These are phyloP conservation scores for Lachnellula subtilissima DNA, from an alignment of 2,329 filamentous ascomycete species.

Conservation along the genomic window DNA sequence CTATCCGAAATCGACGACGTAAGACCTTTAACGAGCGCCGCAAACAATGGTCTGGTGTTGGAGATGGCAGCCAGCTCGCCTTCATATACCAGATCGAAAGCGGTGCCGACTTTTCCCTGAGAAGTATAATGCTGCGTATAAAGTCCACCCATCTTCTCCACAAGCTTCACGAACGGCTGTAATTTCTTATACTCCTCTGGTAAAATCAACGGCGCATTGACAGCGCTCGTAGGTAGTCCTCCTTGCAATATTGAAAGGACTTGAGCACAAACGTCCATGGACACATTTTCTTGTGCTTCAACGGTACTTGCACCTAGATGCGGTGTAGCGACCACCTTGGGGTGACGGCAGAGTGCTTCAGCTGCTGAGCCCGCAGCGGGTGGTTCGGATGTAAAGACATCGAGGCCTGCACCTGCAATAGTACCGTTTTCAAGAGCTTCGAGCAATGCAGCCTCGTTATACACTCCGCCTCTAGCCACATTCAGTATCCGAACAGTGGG, in stretches of 20 bases:
- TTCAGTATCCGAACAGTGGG: slow-evolving; percentile 69
- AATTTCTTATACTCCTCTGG: slow-evolving; percentile 75
- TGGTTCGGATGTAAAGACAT: slow-evolving; percentile 76
- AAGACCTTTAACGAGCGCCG: slow-evolving; percentile 73
- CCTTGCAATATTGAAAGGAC: slow-evolving; percentile 69
- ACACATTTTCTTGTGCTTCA: slow-evolving; percentile 81
- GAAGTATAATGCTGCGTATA: slow-evolving; percentile 71
- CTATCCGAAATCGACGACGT: slow-evolving; percentile 63
- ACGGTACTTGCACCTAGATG: slow-evolving; percentile 76
- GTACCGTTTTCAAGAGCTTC: slow-evolving; percentile 64
- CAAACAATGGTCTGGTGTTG: slow-evolving; percentile 74
- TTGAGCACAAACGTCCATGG: slow-evolving; percentile 76
- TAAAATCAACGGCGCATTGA: slow-evolving; percentile 77
- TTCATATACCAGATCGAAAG: slow-evolving; percentile 73
- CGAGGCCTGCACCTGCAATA: slow-evolving; percentile 72
- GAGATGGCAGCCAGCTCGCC: slow-evolving; percentile 66
- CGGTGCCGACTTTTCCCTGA: slow-evolving; percentile 48
- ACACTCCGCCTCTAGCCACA: slow-evolving; percentile 73
- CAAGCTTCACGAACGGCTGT: slow-evolving; percentile 68
- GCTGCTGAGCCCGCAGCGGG: slow-evolving; percentile 56
- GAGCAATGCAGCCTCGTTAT: slow-evolving; percentile 70
- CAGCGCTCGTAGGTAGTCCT: slow-evolving; percentile 68
- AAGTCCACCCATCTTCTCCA: slow-evolving; percentile 74
- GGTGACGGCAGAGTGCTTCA: slow-evolving; percentile 59
- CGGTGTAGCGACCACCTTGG: slow-evolving; percentile 70